Base-by-base conservation (phyloP, 2,329 filamentous ascomycete species). In the Alternaria ethzedia region DNA sequence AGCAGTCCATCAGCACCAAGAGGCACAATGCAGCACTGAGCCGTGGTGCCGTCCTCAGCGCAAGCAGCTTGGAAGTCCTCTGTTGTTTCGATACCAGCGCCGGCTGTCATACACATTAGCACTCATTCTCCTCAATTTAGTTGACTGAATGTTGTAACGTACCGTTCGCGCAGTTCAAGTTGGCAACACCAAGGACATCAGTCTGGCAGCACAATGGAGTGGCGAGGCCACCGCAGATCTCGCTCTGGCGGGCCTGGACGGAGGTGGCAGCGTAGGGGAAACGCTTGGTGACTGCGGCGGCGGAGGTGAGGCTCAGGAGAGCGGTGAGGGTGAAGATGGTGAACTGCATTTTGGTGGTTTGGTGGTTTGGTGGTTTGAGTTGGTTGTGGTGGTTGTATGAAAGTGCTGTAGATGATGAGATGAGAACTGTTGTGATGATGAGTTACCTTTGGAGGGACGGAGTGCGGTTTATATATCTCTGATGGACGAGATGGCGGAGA, bases 161-260 rank as follows among this genome's bases (percentile, higher is more conserved):
- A 72, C 70, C 63, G 25, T 67, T 70, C 6, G 59, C 65, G 54
- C 70, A 72, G 61, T 66, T 65, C 51, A 70, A 41, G 43, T 71
- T 66, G 2, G 62, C 61, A 32, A 68, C 63, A 23, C 70, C 70
- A 3, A 65, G 51, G 5, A 70, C 47, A 28, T 65, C 65, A 13
- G 67, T 62, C n/a, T 70, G 64, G 63, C 70, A 72, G 63, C 70
- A 72, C 5, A 67, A 50, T 20, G 66, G 68, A 7, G 66, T 67
- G 11, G 59, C 20, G 26, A 68, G 52, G 3, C 32, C 26, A 25
- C 70, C 67, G 58, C 70, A 72, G 57, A 70, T 58, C n/a, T 57
- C 61, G 44, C 43, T 50, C 12, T 61, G 45, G 20, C 58, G 68
- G n/a, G 32, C 32, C 46, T 49, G 23, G n/a, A 49, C 46, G 25